Evolutionary conservation across 805 yeast species (phyloP).

Genomic region (Saturnispora ahearnii): DNA sequence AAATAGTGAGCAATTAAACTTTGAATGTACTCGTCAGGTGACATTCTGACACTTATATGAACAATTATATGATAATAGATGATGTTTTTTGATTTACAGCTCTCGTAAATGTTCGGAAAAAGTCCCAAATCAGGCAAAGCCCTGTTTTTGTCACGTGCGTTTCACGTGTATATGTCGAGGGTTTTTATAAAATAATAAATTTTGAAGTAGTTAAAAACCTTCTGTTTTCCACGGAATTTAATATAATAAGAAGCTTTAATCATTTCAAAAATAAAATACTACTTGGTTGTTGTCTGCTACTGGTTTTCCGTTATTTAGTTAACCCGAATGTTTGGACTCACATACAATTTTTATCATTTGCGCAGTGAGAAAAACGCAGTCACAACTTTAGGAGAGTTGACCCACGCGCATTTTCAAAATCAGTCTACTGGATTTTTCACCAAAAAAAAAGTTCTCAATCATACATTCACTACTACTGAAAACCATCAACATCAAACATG

Average conservation of each 20-base stretch:
- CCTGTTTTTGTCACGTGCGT: slow-evolving; percentile 1
- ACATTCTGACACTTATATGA: background rate
- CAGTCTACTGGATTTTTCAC: slow-evolving; percentile 1
- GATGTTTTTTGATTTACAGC: background rate
- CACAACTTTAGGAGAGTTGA: background rate
- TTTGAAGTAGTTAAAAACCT: too few relatives aligned
- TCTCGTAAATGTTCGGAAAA: too few relatives aligned
- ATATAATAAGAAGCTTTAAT: too few relatives aligned
- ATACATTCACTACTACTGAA: background rate
- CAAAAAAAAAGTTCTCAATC: background rate
- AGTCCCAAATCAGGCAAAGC: too few relatives aligned
- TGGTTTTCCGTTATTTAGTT: too few relatives aligned
- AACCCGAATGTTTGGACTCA: too few relatives aligned
- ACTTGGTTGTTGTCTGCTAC: too few relatives aligned
- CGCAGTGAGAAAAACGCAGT: background rate
- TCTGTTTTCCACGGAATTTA: too few relatives aligned
- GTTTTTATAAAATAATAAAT: too few relatives aligned
- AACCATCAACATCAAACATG: slow-evolving; percentile 18
- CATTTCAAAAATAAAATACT: too few relatives aligned
- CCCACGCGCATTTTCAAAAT: slow-evolving; percentile 1
- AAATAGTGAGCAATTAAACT: slow-evolving; percentile 52
- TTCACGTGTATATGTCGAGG: too few relatives aligned
- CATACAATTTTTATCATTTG: background rate
- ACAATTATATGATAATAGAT: background rate
- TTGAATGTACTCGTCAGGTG: slow-evolving; percentile 11